Conservation (phyloP, 139 green algal genomes). For the Ettlia oleoabundans region DNA sequence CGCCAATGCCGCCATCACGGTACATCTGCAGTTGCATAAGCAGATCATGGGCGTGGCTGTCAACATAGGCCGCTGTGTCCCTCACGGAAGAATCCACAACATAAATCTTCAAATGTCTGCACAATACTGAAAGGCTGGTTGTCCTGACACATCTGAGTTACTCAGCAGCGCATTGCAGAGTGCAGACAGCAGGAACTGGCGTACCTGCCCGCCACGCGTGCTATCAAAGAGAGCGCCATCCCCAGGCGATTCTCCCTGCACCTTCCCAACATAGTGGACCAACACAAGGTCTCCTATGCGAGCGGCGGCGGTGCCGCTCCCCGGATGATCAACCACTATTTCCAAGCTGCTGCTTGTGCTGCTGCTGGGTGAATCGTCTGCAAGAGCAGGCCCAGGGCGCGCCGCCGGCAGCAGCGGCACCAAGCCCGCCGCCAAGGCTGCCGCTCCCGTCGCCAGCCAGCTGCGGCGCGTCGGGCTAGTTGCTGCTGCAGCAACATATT, state of each 20-base stretch:
- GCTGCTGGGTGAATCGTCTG: not conserved
- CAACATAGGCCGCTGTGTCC: no score
- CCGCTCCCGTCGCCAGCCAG: not conserved
- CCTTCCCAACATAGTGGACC: constrained; percentile 53
- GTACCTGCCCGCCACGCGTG: constrained; percentile 50
- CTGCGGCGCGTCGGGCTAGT: not conserved
- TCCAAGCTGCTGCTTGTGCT: not conserved
- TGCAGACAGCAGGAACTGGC: not conserved
- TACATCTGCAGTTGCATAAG: constrained; percentile 40
- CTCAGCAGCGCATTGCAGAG: no score
- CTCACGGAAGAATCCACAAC: no score
- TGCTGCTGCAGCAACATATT: not conserved
- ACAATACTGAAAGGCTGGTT: no score
- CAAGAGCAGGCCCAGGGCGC: not conserved
- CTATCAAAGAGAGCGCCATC: constrained; percentile 55
- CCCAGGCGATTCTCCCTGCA: not conserved
- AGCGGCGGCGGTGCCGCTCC: constrained; percentile 36
- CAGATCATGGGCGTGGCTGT: no score
- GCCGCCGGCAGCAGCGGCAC: not conserved
- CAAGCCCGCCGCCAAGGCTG: not conserved
- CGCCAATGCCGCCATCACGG: constrained; percentile 50
- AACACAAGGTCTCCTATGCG: constrained; percentile 42
- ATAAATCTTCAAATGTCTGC: no score
- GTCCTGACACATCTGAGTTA: no score
- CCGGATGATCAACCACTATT: constrained; percentile 29